phyloP scores from a whole-genome alignment of 148 eudicot genomes.

The Rhododendron henanense region DNA sequence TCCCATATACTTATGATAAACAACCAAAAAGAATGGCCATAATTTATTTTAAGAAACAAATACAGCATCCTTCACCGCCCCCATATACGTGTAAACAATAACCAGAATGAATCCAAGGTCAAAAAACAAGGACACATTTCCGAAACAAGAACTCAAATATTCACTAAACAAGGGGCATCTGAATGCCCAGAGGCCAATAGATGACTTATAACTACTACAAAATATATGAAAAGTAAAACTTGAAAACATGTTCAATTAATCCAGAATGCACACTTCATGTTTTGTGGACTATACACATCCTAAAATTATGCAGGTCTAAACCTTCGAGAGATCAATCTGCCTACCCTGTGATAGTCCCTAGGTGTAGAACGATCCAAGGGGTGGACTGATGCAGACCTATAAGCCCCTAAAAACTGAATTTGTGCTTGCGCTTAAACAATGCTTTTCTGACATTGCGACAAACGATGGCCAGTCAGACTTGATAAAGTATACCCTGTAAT shows the following conservation, averaged over 20 bases:
- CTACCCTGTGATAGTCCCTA: not conserved
- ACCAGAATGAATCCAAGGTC: not conserved
- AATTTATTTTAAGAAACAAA: not conserved
- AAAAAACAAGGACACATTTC: slow-evolving; percentile 6
- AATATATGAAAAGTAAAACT: not conserved
- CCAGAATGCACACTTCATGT: not conserved
- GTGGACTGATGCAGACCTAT: not conserved
- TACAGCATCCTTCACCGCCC: not conserved
- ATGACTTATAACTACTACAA: not conserved
- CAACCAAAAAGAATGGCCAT: not conserved
- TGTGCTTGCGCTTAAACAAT: not conserved
- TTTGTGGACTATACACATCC: not conserved
- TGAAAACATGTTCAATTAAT: not conserved
- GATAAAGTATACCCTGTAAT: not conserved
- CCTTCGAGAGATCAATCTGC: not conserved
- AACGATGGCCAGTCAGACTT: not conserved
- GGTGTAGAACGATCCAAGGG: not conserved
- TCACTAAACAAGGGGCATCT: not conserved
- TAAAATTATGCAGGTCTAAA: not conserved
- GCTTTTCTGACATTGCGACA: not conserved
- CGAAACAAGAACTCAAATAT: not conserved
- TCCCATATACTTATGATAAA: not conserved
- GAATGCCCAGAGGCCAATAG: not conserved
- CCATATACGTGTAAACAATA: not conserved
- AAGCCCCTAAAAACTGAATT: not conserved